These are phyloP conservation scores for Globisporangium parvum DNA, from an alignment of 352 stramenopile species.

Conservation along the genomic window DNA sequence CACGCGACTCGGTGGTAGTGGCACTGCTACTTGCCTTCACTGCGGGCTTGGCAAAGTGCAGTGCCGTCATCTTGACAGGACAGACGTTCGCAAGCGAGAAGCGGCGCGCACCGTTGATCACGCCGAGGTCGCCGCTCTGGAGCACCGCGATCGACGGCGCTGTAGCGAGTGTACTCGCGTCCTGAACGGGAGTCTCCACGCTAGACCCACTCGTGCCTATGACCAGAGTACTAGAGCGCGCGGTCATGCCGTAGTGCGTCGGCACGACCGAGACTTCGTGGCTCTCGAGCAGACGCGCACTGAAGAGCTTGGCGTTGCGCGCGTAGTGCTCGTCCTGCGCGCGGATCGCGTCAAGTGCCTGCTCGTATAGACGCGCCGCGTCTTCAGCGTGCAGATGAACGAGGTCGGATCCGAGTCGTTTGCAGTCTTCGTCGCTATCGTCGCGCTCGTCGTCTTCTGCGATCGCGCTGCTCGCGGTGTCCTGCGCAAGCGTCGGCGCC, in stretches of 20 bases:
- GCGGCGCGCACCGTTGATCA: conserved; percentile 41
- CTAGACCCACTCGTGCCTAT: neutral
- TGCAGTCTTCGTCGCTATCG: too few relatives aligned
- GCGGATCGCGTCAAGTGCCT: conserved; percentile 31
- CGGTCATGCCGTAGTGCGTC: neutral
- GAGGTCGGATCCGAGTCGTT: too few relatives aligned
- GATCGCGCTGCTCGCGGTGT: neutral
- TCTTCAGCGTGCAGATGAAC: too few relatives aligned
- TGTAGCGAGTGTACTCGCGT: neutral
- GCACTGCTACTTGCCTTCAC: neutral
- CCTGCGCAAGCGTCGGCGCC: neutral
- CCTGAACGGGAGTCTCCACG: neutral
- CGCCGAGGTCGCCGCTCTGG: conserved; percentile 24
- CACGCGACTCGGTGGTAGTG: neutral
- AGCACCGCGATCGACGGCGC: neutral
- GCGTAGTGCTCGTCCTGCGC: conserved; percentile 66
- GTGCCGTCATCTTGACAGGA: conserved; percentile 4
- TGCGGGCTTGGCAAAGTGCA: conserved; percentile 1
- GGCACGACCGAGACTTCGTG: conserved; percentile 52
- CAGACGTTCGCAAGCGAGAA: conserved; percentile 22
- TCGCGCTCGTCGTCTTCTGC: neutral
- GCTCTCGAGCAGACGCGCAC: conserved; percentile 50
- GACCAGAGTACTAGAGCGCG: too few relatives aligned
- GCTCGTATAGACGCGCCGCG: conserved; percentile 16
- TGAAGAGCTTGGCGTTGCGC: conserved; percentile 56